Base-by-base conservation (phyloP, 805 yeast species). In the Pichia gijzeniarum region DNA sequence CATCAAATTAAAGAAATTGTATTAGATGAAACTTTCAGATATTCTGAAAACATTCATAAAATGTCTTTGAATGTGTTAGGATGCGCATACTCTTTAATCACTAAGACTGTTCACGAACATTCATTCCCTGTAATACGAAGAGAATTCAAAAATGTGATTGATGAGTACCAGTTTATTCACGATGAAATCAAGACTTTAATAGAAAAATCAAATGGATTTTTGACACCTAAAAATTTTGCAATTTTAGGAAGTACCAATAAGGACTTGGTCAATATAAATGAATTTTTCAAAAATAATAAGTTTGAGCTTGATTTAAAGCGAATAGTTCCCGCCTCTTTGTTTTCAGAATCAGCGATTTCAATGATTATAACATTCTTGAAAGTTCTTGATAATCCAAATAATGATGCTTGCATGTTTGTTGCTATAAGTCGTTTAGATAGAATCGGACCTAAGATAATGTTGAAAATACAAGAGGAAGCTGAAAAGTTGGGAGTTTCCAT, bases 1-100 rank as follows among this genome's bases (percentile, higher is more conserved):
- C 27, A 41, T 30, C 12, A 10, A 12, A 25, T 41, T 20, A 57
- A 49, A 20, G 64, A 68, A n/a, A 53, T 72, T 1, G 53, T 61
- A 16, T 53, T 83, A 42, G 53, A 59, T 17, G 80, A 79, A 49
- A 72, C 80, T 18, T 84, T 83, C 54, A 64, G 91, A 51, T 73
- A 79, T 20, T 71, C 85, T 0, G 81, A 83, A 0, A 79, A 78
- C 43, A 71, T 82, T 3, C 57, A 79, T 17, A 51, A 65, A 2
- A 65, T 73, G 1, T 71, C 84, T 0, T 59, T 67, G 5, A 58
- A 48, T 35, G 17, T 63, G 2, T 22, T 63, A 20, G 60, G 59
- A 9, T 39, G 35, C 25, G 19, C 31, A 13, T 39, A 46, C 20
- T 45, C 48, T 0, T 40, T 55, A 45, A 32, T 49, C 7, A 45